These are phyloP conservation scores for Xylariaceae sp. DNA, from an alignment of 2,329 filamentous ascomycete species.

Conservation along the genomic window DNA sequence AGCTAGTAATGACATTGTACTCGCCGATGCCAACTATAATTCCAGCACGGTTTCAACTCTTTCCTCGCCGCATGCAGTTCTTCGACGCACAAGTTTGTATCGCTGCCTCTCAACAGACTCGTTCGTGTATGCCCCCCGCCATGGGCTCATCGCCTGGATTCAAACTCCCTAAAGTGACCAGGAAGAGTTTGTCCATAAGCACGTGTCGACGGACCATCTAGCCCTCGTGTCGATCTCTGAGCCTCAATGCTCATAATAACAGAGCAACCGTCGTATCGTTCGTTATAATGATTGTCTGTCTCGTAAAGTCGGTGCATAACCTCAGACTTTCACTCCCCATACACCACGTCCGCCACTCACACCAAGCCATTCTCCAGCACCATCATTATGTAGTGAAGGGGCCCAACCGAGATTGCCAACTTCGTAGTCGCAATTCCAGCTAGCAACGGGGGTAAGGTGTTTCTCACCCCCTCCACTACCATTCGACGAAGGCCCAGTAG, in stretches of 20 bases:
- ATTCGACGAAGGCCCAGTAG: conserved; percentile 43
- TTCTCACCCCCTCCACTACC: conserved; percentile 50
- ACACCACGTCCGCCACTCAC: conserved; percentile 75
- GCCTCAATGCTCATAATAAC: neutral
- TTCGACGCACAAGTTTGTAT: neutral
- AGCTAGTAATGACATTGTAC: neutral
- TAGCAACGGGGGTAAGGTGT: conserved; percentile 63
- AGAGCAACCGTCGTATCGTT: neutral
- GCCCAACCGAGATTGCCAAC: conserved; percentile 82
- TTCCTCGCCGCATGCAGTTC: neutral
- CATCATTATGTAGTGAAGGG: conserved; percentile 61
- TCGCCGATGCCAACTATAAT: neutral
- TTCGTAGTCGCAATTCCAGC: conserved; percentile 83
- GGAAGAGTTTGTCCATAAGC: neutral
- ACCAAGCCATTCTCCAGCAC: conserved; percentile 73
- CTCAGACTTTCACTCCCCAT: conserved; percentile 59
- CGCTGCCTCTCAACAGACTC: neutral
- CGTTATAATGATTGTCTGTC: neutral
- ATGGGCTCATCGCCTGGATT: neutral
- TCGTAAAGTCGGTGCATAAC: neutral
- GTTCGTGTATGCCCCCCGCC: neutral
- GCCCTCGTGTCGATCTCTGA: neutral
- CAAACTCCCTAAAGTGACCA: neutral
- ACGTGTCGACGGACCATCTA: neutral
- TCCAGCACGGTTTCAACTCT: neutral